Base-by-base conservation (phyloP, 2,329 filamentous ascomycete genomes). In the Aureobasidium sp. region DNA sequence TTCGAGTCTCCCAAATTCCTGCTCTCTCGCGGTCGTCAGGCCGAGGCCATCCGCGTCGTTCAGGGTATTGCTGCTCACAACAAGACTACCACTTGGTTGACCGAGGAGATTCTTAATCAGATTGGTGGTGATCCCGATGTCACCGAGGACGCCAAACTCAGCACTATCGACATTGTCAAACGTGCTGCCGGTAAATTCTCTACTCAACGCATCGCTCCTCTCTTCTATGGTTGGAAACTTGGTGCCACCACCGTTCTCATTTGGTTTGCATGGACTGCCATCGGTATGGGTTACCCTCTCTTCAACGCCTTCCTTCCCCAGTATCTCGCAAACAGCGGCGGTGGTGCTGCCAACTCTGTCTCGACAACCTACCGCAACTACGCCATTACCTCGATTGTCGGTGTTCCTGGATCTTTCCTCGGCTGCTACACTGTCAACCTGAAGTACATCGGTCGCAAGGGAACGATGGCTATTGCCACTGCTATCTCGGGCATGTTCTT, bases 291-390 rank as follows among this genome's bases (percentile, higher is more conserved):
- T 2, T 95, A 93, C 70, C 90, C 90, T 0, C 82, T 96, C 1
- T 96, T 93, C 82, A 94, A 94, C 73, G 88, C 89, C 58, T 95
- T 95, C 75, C 80, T 96, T n/a, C 91, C 91, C 0, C 89, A 94
- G 67, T 94, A 94, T 70, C 84, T 95, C 63, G 83, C 86, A 27
- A 58, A 59, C 29, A 82, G 85, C 62, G 81, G 84, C 29, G 77
- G 77, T 12, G 69, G 68, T 8, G 65, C 69, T 15, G 75, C 75
- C 53, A 67, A 11, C 74, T 75, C 29, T 70, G 75, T 14, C 42
- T 64, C 47, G 51, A 76, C 11, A 29, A 64, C 45, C 49, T 95
- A 94, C 77, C 86, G 88, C 64, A 90, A 91, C 79, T 93, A 91
- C 72, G 87, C 87, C 72, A 91, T 95, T 72, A 90, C 88, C 17